These are phyloP conservation scores for Colletotrichum higginsianum DNA, from an alignment of 2,329 filamentous ascomycete species.

Conservation along the genomic window DNA sequence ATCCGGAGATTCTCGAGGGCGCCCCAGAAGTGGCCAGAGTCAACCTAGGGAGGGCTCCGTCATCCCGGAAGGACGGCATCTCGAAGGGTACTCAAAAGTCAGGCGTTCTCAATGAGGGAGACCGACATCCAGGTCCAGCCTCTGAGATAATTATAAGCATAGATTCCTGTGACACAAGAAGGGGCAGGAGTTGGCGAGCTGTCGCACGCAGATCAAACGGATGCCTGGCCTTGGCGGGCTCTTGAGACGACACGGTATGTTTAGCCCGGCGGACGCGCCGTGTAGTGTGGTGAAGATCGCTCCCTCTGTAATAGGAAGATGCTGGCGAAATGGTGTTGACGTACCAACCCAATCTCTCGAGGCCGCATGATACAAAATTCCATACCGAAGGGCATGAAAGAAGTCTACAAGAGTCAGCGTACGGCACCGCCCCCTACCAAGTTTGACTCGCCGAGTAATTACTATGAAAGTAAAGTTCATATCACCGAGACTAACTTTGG, in stretches of 20 bases:
- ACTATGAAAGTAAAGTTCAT: neutral
- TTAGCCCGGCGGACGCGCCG: no score
- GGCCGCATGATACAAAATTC: no score
- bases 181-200: constrained; percentile 36
- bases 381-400: no score
- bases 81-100: neutral
- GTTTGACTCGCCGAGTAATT: no score
- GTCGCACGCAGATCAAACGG: constrained; percentile 29
- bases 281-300: constrained; percentile 3
- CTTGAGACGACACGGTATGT: constrained; percentile 33
- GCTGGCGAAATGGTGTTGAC: neutral
- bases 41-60: no score
- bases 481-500: neutral
- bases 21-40: neutral
- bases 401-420: no score
- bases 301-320: neutral
- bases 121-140: neutral
- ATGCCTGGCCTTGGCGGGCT: constrained; percentile 4
- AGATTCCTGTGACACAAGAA: constrained; percentile 10
- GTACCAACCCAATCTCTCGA: no score
- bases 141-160: constrained; percentile 23
- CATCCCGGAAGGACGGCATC: neutral
- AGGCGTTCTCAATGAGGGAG: neutral
- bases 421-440: no score
- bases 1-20: no score